Base-by-base conservation (phyloP, 106 monocot genomes). In the Dioscorea alata region DNA sequence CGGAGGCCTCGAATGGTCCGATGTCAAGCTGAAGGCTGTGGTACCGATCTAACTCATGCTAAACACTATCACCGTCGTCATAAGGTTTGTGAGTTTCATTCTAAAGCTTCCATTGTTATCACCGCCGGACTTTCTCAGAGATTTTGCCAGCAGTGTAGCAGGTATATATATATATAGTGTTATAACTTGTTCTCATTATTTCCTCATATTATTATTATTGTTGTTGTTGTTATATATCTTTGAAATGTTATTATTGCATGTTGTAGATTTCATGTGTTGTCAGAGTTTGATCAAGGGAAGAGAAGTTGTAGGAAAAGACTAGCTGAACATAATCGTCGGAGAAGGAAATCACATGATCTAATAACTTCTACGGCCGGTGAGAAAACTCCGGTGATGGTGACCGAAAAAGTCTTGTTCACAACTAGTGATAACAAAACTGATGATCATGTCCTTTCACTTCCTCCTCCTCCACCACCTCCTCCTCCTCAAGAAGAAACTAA, bases 301-400 rank as follows among this genome's bases (percentile, higher is more conserved):
- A 56, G 74, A 23, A 66, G 78, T 73, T 79, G 78, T 67, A 67
- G 72, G 59, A 73, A 73, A 24, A 48, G 76, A 52, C 69, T 70
- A 52, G 76, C 76, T 9, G 76, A 76, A 15, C 78, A 79, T 54
- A 79, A 79, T 32, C 73, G 74, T 2, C 34, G 73, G 68, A 69
- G 74, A 32, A 63, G 69, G 69, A 79, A 79, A 63, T 50, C 68
- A 23, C 74, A 57, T 42, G 42, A 42, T 42, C 42, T 42, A 5
- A 42, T 42, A 42, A 10, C 42, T 8, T 42, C 42, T 42, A 1
- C 42, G 42, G 42, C 42, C 42, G 42, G 42, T 42, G 42, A 42
- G 42, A 42, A 10, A 42, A 42, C 42, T 42, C 42, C 42, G 42
- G 42, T 42, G 42, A 5, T 10, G 10, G 42, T 10, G 6, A 10